Percentiles rank a stretch among this genome's conserved stretches.
These are phyloP conservation scores for Microdochium trichocladiopsis DNA, from an alignment of 2,329 filamentous ascomycete genomes.

Conservation along the genomic window DNA sequence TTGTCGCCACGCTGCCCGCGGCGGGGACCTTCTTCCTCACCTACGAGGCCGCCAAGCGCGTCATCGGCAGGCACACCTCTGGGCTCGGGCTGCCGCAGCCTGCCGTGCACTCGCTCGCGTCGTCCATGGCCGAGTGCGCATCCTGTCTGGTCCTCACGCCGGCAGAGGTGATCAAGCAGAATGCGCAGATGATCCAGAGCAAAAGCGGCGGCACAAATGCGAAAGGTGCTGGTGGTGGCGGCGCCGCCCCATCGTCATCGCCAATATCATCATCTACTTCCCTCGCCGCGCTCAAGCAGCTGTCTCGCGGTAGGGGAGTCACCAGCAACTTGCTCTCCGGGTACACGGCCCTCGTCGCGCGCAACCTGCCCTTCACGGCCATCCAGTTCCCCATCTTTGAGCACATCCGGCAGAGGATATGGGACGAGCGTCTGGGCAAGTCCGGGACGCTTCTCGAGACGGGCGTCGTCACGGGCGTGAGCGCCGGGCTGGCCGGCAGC, in stretches of 20 bases:
- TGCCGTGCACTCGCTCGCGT: constrained; percentile 66
- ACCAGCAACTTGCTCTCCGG: constrained; percentile 57
- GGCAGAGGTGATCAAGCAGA: constrained; percentile 88
- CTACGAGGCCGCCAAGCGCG: constrained; percentile 69
- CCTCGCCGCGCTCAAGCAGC: constrained; percentile 39
- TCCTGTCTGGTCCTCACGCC: constrained; percentile 84
- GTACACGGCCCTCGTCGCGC: constrained; percentile 72
- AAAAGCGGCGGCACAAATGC: constrained; percentile 15
- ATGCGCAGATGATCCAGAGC: constrained; percentile 70
- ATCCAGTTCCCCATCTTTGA: constrained; percentile 88
- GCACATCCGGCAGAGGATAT: constrained; percentile 48
- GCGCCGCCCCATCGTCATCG: no score
- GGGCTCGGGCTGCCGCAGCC: constrained; percentile 52
- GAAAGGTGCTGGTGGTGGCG: no score
- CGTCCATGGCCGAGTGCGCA: constrained; percentile 71
- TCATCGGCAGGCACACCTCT: constrained; percentile 45
- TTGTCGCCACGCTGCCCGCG: constrained; percentile 76
- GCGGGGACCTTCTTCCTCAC: constrained; percentile 86
- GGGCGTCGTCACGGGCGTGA: constrained; percentile 62
- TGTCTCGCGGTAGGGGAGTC: constrained; percentile 46
- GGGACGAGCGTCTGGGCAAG: constrained; percentile 17
- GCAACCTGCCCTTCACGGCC: constrained; percentile 82
- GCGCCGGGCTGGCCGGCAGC: constrained; percentile 67
- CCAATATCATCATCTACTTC: constrained; percentile 25
- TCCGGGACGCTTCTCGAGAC: constrained; percentile 50